These are phyloP conservation scores for Thecamonas trahens DNA, from an alignment of 78 protist species.

Conservation along the genomic window DNA sequence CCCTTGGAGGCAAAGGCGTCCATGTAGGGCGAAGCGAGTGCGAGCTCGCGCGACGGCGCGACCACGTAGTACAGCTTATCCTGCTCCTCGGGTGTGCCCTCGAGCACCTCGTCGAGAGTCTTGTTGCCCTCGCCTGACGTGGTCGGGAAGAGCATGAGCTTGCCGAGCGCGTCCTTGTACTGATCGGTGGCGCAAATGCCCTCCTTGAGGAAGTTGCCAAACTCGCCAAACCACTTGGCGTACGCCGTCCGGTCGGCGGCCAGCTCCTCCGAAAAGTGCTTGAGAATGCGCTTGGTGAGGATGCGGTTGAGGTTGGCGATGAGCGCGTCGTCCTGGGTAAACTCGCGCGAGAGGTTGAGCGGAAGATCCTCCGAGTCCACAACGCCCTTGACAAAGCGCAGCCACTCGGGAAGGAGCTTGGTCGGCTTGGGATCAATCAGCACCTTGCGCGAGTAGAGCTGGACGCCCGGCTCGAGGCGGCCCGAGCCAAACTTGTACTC, in stretches of 20 bases:
- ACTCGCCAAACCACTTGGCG: conserved; percentile 42
- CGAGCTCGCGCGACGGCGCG: conserved; percentile 44
- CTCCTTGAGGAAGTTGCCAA: conserved; percentile 67
- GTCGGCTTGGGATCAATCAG: conserved; percentile 64
- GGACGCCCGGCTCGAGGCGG: conserved; percentile 77
- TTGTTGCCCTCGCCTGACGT: neutral
- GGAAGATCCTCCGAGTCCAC: conserved; percentile 92
- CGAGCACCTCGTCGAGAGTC: conserved; percentile 65
- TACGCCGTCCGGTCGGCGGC: conserved; percentile 6
- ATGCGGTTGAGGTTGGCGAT: conserved; percentile 37
- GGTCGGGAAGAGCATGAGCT: conserved; percentile 67
- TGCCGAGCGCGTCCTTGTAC: conserved; percentile 36
- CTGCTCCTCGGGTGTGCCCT: conserved; percentile 68
- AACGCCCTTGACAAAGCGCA: conserved; percentile 74
- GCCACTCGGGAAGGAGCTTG: conserved; percentile 84
- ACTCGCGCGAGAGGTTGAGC: conserved; percentile 85
- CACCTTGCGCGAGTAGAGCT: conserved; percentile 71
- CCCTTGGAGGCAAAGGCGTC: conserved; percentile 70
- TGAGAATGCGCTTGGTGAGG: conserved; percentile 47
- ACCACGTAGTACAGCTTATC: conserved; percentile 66
- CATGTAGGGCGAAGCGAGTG: conserved; percentile 68
- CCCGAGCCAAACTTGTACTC: conserved; percentile 78
- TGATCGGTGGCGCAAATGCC: conserved; percentile 73
- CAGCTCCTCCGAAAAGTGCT: conserved; percentile 5
- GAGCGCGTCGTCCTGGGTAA: conserved; percentile 71